Evolutionary conservation across 257 asterid genomes (phyloP).

Genomic region (Phtheirospermum japonicum): DNA sequence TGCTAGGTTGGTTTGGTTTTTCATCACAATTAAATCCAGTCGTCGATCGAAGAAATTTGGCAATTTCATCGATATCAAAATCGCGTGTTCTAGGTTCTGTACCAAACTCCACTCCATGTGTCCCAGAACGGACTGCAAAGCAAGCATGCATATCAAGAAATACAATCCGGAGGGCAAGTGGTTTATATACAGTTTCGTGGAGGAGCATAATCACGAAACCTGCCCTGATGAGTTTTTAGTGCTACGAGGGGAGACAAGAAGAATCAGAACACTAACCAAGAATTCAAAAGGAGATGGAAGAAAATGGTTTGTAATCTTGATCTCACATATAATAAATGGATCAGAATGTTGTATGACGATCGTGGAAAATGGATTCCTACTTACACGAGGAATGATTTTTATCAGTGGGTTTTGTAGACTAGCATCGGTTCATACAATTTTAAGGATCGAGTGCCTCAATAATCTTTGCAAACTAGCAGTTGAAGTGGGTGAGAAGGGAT

Average conservation of each 20-base stretch:
- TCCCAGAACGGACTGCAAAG: constrained; percentile 51
- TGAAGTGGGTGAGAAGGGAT: constrained; percentile 43
- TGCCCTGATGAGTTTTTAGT: constrained; percentile 31
- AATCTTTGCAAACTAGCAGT: constrained; percentile 44
- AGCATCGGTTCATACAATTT: constrained; percentile 21
- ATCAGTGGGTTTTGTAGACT: constrained; percentile 38
- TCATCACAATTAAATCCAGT: constrained; percentile 54
- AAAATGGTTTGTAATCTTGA: constrained; percentile 33
- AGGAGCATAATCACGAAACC: constrained; percentile 50
- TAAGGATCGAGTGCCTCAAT: constrained; percentile 43
- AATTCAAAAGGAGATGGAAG: constrained; percentile 41
- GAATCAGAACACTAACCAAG: constrained; percentile 24
- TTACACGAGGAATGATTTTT: constrained; percentile 35
- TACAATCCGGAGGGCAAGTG: constrained; percentile 40
- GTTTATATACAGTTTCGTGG: constrained; percentile 38
- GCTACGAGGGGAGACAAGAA: constrained; percentile 33
- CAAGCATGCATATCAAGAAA: constrained; percentile 48
- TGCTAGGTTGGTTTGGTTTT: constrained; percentile 46
- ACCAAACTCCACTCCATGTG: constrained; percentile 36
- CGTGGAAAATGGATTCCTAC: constrained; percentile 43
- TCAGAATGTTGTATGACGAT: constrained; percentile 32
- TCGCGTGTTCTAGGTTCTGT: constrained; percentile 51
- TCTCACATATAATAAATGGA: constrained; percentile 32
- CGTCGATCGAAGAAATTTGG: constrained; percentile 51
- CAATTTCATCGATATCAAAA: constrained; percentile 51